phyloP scores from a whole-genome alignment of 2,329 filamentous ascomycete genomes.

The Grosmannia clavigera region DNA sequence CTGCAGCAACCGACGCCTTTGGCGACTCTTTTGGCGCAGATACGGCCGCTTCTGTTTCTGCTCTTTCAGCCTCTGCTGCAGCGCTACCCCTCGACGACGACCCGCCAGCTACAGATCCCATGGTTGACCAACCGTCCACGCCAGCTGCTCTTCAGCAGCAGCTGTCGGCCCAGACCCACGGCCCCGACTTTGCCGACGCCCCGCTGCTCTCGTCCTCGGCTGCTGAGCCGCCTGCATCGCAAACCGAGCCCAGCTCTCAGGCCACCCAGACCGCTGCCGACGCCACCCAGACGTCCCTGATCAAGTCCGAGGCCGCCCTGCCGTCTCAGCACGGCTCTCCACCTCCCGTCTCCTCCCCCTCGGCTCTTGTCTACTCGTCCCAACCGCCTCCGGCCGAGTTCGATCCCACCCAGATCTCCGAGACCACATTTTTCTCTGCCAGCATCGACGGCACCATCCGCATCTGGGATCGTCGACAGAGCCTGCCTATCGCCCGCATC shows the following conservation, averaged over 20 bases:
- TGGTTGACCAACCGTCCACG: background rate
- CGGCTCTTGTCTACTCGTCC: conserved; percentile 22
- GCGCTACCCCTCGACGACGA: background rate
- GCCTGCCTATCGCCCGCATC: conserved; percentile 68
- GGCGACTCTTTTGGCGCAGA: background rate
- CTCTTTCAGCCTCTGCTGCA: background rate
- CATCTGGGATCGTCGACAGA: conserved; percentile 82
- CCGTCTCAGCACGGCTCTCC: background rate
- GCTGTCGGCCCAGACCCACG: background rate
- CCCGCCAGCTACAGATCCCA: background rate
- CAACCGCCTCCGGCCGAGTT: conserved; percentile 26
- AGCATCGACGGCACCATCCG: conserved; percentile 78
- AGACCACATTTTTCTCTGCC: conserved; percentile 77
- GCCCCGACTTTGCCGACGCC: background rate
- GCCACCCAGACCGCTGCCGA: background rate
- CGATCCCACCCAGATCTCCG: conserved; percentile 48
- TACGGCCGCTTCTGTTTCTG: background rate
- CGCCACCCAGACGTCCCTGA: background rate
- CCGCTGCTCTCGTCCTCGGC: background rate
- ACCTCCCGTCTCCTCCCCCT: background rate
- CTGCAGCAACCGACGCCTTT: conserved; percentile 13
- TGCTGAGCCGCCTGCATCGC: background rate
- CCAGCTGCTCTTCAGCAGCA: background rate
- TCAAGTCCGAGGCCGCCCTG: background rate
- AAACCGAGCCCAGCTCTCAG: background rate